Evolutionary conservation across 176 grass and related monocot species (phyloP), one percentile per base, ranked within the genome.

Genomic region (Neostapfia colusana): DNA sequence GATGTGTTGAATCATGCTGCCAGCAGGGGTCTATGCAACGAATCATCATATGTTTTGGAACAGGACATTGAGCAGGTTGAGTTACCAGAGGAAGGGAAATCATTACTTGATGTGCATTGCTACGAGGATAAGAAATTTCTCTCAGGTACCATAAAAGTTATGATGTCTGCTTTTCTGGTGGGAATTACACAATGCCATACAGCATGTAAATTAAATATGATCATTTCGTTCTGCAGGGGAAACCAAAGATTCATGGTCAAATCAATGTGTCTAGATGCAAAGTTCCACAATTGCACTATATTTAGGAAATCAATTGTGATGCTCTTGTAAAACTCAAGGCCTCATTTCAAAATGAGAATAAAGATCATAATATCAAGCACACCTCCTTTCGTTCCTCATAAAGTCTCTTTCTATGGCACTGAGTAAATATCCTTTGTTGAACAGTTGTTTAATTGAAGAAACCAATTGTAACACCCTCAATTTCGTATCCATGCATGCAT

Each of bases 261-360:
- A 88, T 94, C 91, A 70, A 98, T 98, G 95, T 86, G 42, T 78
- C 50, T 98, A 77, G 89, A 91, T 60, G 89, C 88, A 77, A 93
- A 82, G 82, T 98, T 75, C 95, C 95, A 31, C 95, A 98, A 78
- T 94, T 94, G 77, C 91, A 98, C 75, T 98, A 88, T 86, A 76
- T 98, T 21, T 91, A 98, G 70, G 95, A 98, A 87, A 92, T 98
- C 82, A 94, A 98, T 71, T 98, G 85, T 73, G 80, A 89, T 94
- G 73, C 91, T 71, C 89, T 98, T 77, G 37, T 94, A 51, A 25
- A 92, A 71, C 79, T 98, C 48, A 98, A 98, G 80, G 42, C 73
- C 23, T 59, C 34, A 51, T 98, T 98, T 74, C 82, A 94, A 65
- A 94, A 82, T 36, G 87, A 84, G 56, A 98, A 92, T 61, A 94